Evolutionary conservation across 768 basidiomycete genomes (phyloP).

Genomic region (Boletus eberwhitei): DNA sequence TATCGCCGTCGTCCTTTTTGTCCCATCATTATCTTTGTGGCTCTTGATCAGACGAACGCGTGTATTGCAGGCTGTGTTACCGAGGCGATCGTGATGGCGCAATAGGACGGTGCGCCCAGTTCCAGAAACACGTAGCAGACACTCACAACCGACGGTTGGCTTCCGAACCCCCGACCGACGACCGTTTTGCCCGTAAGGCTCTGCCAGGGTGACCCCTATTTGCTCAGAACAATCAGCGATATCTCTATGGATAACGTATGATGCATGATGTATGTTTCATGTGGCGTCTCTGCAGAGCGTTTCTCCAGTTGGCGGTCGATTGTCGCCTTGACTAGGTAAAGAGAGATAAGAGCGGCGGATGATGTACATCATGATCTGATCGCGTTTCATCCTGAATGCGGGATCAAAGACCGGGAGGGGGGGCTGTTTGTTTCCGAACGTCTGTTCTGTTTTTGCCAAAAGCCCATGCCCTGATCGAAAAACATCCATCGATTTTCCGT

Average conservation of each 20-base stretch:
- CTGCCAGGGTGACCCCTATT: not conserved
- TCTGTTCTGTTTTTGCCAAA: too few species aligned
- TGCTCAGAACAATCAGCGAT: not conserved
- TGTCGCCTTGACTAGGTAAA: not conserved
- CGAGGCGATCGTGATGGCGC: not conserved
- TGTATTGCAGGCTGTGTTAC: too few species aligned
- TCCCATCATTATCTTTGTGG: not conserved
- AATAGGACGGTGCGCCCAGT: not conserved
- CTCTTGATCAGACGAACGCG: not conserved
- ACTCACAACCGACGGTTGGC: not conserved
- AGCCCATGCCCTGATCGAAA: not conserved
- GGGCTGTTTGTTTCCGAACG: not conserved
- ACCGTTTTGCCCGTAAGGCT: not conserved
- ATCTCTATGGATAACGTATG: not conserved
- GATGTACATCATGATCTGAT: not conserved
- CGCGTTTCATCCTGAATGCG: slow-evolving; percentile 1
- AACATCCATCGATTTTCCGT: not conserved
- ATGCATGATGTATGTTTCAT: not conserved
- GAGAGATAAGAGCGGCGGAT: not conserved
- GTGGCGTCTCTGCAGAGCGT: not conserved
- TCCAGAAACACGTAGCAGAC: not conserved
- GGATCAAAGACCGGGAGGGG: too few species aligned
- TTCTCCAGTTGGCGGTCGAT: not conserved
- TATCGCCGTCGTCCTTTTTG: not conserved
- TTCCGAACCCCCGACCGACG: not conserved